phyloP scores from a whole-genome alignment of 257 asterid species.

The Vinca minor region DNA sequence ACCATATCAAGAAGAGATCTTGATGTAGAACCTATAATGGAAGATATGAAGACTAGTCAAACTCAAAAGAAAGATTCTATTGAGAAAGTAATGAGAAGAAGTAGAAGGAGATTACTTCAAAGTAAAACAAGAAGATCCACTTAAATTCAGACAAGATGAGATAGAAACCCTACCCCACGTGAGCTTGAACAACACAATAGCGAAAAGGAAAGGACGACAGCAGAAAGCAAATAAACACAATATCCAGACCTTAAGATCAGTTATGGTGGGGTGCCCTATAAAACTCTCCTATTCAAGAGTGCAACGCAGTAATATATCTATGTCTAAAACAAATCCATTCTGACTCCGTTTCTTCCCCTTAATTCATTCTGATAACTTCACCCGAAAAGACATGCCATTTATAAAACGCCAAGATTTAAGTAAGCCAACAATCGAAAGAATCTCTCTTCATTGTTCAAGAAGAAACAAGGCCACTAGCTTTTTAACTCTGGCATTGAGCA shows the following conservation, averaged over 20 bases:
- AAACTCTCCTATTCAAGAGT: background rate
- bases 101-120: background rate
- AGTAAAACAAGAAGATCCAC: background rate
- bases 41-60: background rate
- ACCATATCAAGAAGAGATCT: constrained; percentile 3
- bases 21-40: background rate
- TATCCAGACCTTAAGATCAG: background rate
- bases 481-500: background rate
- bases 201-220: background rate
- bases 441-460: background rate
- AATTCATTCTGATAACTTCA: background rate
- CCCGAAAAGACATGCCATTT: no score
- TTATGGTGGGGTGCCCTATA: no score
- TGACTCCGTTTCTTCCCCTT: background rate
- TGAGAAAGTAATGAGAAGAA: background rate
- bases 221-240: background rate
- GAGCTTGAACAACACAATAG: background rate
- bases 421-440: background rate
- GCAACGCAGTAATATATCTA: background rate
- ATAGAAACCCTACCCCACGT: no score
- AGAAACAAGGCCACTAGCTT: background rate
- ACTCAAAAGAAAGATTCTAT: background rate
- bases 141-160: background rate
- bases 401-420: no score
- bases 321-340: background rate